Percentiles rank a stretch among this genome's conserved stretches.
Evolutionary conservation across 257 asterid genomes (phyloP).

Genomic region (Primulina eburnea): DNA sequence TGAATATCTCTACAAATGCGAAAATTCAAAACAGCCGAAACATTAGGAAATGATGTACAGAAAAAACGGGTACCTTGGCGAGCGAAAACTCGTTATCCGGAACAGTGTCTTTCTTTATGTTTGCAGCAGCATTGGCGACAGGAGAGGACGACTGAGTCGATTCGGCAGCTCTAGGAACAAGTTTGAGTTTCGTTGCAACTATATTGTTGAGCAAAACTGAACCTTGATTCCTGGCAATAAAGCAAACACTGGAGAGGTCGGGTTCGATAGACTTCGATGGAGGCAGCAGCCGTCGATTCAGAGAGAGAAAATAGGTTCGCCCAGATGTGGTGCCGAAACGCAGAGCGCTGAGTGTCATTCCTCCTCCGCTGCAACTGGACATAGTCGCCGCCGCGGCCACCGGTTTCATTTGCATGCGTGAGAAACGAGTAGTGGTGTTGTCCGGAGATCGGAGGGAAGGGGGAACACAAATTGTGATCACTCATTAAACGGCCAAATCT

Average conservation of each 20-base stretch:
- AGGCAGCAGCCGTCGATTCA: constrained; percentile 26
- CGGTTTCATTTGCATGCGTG: constrained; percentile 24
- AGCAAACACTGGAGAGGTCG: constrained; percentile 6
- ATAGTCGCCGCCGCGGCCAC: constrained; percentile 28
- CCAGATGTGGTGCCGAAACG: constrained; percentile 24
- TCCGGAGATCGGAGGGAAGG: constrained; percentile 26
- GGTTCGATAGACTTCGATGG: constrained; percentile 19
- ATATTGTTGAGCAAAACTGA: constrained; percentile 19
- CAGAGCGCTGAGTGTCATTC: constrained; percentile 39
- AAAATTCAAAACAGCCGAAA: constrained; percentile 3
- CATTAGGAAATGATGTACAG: not conserved
- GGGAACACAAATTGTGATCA: constrained; percentile 27
- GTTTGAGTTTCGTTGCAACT: constrained; percentile 26
- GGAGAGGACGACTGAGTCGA: constrained; percentile 64
- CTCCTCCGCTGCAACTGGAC: constrained; percentile 36
- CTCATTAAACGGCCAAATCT: constrained; percentile 35
- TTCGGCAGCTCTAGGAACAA: constrained; percentile 62
- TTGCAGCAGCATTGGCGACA: constrained; percentile 22
- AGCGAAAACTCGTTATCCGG: constrained; percentile 74
- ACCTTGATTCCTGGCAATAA: constrained; percentile 25
- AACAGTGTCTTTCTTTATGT: constrained; percentile 46
- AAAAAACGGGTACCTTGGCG: constrained; percentile 54
- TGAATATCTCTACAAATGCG: not conserved
- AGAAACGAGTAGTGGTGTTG: constrained; percentile 12
- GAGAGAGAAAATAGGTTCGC: constrained; percentile 29